phyloP scores from a whole-genome alignment of 1,284 basidiomycete species.

The Tylopilus sp. region DNA sequence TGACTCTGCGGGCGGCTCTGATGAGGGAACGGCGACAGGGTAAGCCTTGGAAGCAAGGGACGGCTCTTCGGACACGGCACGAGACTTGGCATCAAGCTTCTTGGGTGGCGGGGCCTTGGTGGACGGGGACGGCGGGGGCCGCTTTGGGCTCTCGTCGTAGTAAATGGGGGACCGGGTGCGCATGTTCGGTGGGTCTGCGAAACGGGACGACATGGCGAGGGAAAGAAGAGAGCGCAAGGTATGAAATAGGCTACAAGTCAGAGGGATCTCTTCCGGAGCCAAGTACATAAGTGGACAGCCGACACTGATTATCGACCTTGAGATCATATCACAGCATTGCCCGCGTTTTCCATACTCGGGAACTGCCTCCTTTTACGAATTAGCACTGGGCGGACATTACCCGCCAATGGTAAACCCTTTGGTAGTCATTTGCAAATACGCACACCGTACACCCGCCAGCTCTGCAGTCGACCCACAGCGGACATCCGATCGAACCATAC shows the following conservation, averaged over 20 bases:
- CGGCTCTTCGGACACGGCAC: conserved; percentile 32
- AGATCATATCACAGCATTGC: conserved; percentile 25
- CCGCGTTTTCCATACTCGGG: conserved; percentile 21
- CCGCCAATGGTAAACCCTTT: conserved; percentile 23
- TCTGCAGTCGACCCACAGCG: conserved; percentile 29
- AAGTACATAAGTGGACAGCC: conserved; percentile 32
- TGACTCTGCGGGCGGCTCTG: conserved; percentile 21
- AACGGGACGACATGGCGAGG: conserved; percentile 28
- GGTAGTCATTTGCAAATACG: conserved; percentile 25
- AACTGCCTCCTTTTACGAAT: background rate
- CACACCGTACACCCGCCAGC: conserved; percentile 20
- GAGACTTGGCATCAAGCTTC: conserved; percentile 32
- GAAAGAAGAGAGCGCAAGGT: background rate
- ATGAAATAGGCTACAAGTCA: conserved; percentile 31
- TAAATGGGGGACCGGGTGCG: conserved; percentile 33
- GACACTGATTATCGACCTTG: conserved; percentile 30
- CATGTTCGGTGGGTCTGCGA: conserved; percentile 28
- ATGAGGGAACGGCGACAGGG: conserved; percentile 1
- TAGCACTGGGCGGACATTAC: conserved; percentile 11
- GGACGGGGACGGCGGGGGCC: conserved; percentile 32
- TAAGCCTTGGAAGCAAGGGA: conserved; percentile 15
- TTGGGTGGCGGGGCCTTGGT: conserved; percentile 31
- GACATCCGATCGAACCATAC: conserved; percentile 23
- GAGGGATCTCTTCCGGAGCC: conserved; percentile 23
- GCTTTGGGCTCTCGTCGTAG: conserved; percentile 27